Percentiles rank a stretch among this genome's conserved stretches.
Evolutionary conservation across 768 basidiomycete species (phyloP).

Genomic region (Russula brevipes): DNA sequence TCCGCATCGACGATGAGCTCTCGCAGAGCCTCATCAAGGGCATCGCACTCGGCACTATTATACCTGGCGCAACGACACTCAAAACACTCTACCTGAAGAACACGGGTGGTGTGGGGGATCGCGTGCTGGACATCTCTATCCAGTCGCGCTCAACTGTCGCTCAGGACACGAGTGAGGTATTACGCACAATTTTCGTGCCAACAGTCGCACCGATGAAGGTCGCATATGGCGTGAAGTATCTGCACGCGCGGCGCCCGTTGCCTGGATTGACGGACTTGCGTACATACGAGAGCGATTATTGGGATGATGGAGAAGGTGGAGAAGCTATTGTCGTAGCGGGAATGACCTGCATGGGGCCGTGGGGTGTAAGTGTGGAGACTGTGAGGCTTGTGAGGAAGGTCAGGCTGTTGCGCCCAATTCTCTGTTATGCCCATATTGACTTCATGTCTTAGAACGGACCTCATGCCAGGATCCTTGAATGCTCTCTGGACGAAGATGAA

Average conservation of each 20-base stretch:
- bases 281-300: slow-evolving; percentile 48
- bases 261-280: slow-evolving; percentile 49
- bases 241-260: slow-evolving; percentile 38
- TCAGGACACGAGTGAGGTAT: slow-evolving; percentile 48
- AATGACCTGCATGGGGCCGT: slow-evolving; percentile 52
- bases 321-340: slow-evolving; percentile 54
- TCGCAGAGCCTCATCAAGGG: slow-evolving; percentile 73
- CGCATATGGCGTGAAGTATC: slow-evolving; percentile 51
- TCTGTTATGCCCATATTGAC: slow-evolving; percentile 4
- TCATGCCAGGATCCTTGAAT: slow-evolving; percentile 46
- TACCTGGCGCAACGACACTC: slow-evolving; percentile 49
- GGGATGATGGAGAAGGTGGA: slow-evolving; percentile 47
- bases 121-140: slow-evolving; percentile 76
- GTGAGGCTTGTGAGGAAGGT: slow-evolving; percentile 49
- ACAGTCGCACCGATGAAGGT: slow-evolving; percentile 58
- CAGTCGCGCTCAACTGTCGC: slow-evolving; percentile 45
- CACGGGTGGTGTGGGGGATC: slow-evolving; percentile 59
- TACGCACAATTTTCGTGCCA: slow-evolving; percentile 63
- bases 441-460: slow-evolving; percentile 36
- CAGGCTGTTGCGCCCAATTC: slow-evolving; percentile 21
- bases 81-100: slow-evolving; percentile 64
- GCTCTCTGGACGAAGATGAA: slow-evolving; percentile 44
- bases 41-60: slow-evolving; percentile 57
- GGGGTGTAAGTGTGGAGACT: slow-evolving; percentile 47
- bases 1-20: slow-evolving; percentile 55